Percentiles rank a stretch among this genome's conserved stretches.
These are phyloP conservation scores for Musa balbisiana DNA, from an alignment of 202 grass and related monocot genomes.

Conservation along the genomic window DNA sequence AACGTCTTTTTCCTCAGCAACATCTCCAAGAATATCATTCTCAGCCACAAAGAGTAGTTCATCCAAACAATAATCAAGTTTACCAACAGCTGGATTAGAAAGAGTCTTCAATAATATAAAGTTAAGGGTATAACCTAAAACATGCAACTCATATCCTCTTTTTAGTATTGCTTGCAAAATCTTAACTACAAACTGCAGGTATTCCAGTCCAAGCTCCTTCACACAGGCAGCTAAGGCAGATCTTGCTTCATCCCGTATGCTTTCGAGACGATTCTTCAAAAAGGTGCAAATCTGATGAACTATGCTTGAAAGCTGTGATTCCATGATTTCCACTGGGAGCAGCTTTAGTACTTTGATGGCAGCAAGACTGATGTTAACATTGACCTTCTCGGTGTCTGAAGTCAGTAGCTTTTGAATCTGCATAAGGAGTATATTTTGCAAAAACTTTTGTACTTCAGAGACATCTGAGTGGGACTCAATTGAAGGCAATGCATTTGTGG, in stretches of 20 bases:
- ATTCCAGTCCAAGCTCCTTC: constrained; percentile 88
- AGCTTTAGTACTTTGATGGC: constrained; percentile 92
- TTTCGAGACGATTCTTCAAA: constrained; percentile 82
- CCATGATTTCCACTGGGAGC: constrained; percentile 55
- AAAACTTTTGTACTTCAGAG: constrained; percentile 54
- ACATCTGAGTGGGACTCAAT: constrained; percentile 34
- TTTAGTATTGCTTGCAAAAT: constrained; percentile 85
- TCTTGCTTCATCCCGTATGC: constrained; percentile 81
- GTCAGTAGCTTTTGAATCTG: constrained; percentile 67
- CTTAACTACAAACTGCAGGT: constrained; percentile 74
- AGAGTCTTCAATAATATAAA: constrained; percentile 65
- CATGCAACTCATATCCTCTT: constrained; percentile 91
- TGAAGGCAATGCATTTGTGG: neutral
- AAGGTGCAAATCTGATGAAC: constrained; percentile 78
- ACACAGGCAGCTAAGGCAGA: constrained; percentile 71
- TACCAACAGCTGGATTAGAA: constrained; percentile 32
- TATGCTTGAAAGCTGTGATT: constrained; percentile 88
- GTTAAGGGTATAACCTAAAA: constrained; percentile 87
- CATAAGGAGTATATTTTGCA: constrained; percentile 62
- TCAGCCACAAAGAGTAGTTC: constrained; percentile 69
- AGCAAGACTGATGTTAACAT: constrained; percentile 69
- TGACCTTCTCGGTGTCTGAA: constrained; percentile 72
- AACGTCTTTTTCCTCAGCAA: constrained; percentile 94
- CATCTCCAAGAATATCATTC: constrained; percentile 83
- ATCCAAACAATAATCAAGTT: constrained; percentile 80